Conservation (phyloP, 495 filamentous ascomycete species). For the Pyronema omphalodes region DNA sequence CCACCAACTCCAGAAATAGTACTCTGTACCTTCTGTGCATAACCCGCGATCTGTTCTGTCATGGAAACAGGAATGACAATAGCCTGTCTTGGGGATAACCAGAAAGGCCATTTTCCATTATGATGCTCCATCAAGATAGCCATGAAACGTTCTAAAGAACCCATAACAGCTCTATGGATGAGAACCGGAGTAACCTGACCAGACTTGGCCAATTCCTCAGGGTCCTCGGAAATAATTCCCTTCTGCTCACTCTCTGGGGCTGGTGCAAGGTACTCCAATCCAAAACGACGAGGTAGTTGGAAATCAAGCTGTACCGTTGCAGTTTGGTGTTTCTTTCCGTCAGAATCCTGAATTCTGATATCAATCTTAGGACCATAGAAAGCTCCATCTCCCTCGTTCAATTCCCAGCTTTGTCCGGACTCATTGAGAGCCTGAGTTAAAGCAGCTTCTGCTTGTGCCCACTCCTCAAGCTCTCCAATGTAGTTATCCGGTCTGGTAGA, state of each 20-base stretch:
- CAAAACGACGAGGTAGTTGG: slow-evolving; percentile 73
- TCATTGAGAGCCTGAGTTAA: slow-evolving; percentile 49
- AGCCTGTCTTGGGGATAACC: slow-evolving; percentile 70
- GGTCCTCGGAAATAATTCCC: slow-evolving; percentile 30
- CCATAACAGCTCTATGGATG: slow-evolving; percentile 75
- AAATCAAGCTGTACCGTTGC: slow-evolving; percentile 90
- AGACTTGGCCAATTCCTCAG: slow-evolving; percentile 28
- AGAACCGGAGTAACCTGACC: slow-evolving; percentile 56
- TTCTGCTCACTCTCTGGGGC: slow-evolving; percentile 47
- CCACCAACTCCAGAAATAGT: slow-evolving; percentile 27
- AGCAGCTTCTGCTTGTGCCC: slow-evolving; percentile 62
- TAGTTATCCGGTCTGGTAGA: slow-evolving; percentile 60
- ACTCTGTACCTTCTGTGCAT: slow-evolving; percentile 33
- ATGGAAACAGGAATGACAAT: slow-evolving; percentile 58
- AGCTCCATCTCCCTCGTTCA: slow-evolving; percentile 71
- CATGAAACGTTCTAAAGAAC: slow-evolving; percentile 72
- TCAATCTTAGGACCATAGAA: slow-evolving; percentile 97
- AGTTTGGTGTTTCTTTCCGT: slow-evolving; percentile 80
- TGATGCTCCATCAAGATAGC: slow-evolving; percentile 76
- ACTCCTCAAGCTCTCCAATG: slow-evolving; percentile 63
- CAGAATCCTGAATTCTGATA: slow-evolving; percentile 60
- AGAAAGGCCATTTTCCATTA: slow-evolving; percentile 71
- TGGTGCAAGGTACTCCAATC: slow-evolving; percentile 57
- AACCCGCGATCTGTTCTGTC: slow-evolving; percentile 36
- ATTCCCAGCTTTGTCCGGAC: slow-evolving; percentile 45